These are phyloP conservation scores for Penicillium sp. DNA, from an alignment of 2,329 filamentous ascomycete genomes.

Conservation along the genomic window DNA sequence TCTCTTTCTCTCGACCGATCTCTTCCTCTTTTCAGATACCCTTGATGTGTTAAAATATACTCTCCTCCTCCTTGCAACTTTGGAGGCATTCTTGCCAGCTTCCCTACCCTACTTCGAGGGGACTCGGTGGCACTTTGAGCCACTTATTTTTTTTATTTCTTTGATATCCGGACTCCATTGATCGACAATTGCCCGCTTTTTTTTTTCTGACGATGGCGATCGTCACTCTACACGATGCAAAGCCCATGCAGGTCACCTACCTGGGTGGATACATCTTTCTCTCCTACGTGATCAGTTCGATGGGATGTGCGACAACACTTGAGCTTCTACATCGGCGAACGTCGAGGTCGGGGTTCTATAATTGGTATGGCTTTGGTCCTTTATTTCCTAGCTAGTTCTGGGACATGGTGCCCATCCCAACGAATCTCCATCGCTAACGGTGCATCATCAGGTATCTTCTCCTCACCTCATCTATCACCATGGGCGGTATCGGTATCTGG, in stretches of 20 bases:
- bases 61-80: not conserved
- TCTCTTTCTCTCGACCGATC: no score
- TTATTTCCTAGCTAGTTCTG: not conserved
- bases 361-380: conserved; percentile 51
- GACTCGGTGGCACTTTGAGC: not conserved
- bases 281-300: conserved; percentile 63
- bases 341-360: conserved; percentile 60
- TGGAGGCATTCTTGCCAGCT: not conserved
- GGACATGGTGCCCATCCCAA: not conserved
- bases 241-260: conserved; percentile 19
- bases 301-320: conserved; percentile 71
- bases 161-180: no score
- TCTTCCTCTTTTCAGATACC: no score
- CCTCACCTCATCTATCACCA: conserved; percentile 58
- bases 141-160: no score
- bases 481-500: conserved; percentile 71
- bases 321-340: conserved; percentile 75
- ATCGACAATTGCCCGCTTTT: no score
- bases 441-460: conserved; percentile 51
- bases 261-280: conserved; percentile 61
- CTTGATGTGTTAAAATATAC: not conserved
- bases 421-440: not conserved
- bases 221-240: conserved; percentile 6
- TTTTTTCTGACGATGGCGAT: conserved; percentile 13
- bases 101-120: not conserved